Conservation (phyloP, 1,139 yeast species). For the Yamadazyma pseudoaaseri region DNA sequence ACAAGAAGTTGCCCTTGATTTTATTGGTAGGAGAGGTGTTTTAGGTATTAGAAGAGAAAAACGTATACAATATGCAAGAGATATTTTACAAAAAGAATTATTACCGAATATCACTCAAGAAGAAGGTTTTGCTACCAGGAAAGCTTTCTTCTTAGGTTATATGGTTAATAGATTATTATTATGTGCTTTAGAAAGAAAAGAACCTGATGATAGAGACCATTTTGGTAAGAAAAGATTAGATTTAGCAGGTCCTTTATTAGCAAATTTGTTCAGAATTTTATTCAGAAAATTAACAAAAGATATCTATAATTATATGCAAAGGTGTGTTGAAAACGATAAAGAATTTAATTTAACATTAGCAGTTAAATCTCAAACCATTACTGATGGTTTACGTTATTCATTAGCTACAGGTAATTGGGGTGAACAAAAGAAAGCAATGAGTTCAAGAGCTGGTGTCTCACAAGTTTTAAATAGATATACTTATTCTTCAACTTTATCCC, state of each 20-base stretch:
- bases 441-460: constrained; percentile 98
- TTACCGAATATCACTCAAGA: constrained; percentile 96
- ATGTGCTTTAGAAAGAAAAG: constrained; percentile 96
- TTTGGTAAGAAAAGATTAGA: constrained; percentile 98
- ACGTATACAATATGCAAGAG: constrained; percentile 97
- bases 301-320: constrained; percentile 96
- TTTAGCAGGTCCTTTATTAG: constrained; percentile 96
- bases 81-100: constrained; percentile 91
- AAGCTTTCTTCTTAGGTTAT: constrained; percentile 95
- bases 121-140: constrained; percentile 95
- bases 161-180: constrained; percentile 93
- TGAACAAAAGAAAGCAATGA: constrained; percentile 99
- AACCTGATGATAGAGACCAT: constrained; percentile 98
- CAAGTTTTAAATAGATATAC: constrained; percentile 98
- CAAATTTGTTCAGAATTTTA: constrained; percentile 89
- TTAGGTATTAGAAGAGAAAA: constrained; percentile 95
- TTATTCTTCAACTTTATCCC: constrained; percentile 94
- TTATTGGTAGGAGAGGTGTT: constrained; percentile 96
- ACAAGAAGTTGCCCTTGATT: constrained; percentile 96
- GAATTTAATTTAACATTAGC: constrained; percentile 96
- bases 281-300: constrained; percentile 93
- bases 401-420: constrained; percentile 99
- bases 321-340: constrained; percentile 96
- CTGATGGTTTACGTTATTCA: constrained; percentile 96
- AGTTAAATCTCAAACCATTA: constrained; percentile 93